These are phyloP conservation scores for Phytophthora melonis DNA, from an alignment of 352 stramenopile genomes.

Conservation along the genomic window DNA sequence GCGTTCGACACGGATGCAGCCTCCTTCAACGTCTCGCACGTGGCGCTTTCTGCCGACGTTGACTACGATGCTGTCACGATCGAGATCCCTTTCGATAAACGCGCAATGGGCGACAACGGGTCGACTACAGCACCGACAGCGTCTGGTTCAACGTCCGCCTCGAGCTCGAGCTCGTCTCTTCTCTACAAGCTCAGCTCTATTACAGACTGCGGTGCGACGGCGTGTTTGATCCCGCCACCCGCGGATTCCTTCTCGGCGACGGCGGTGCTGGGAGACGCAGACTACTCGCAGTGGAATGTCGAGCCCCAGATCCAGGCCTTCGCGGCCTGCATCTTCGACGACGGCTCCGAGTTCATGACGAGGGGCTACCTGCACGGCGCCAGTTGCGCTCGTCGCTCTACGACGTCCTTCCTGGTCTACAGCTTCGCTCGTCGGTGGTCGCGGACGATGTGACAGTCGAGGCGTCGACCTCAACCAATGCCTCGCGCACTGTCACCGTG, in stretches of 20 bases:
- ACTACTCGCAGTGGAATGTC: constrained; percentile 33
- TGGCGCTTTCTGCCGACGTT: constrained; percentile 40
- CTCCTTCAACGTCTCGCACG: constrained; percentile 42
- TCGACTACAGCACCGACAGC: constrained; percentile 8
- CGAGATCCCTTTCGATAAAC: constrained; percentile 47
- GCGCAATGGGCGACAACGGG: constrained; percentile 17
- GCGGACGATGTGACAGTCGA: constrained; percentile 43
- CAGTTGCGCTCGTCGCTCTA: constrained; percentile 33
- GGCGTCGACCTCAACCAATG: constrained; percentile 18
- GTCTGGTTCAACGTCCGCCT: constrained; percentile 16
- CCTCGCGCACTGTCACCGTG: constrained; percentile 31
- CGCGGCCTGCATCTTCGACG: constrained; percentile 40
- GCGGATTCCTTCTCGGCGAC: constrained; percentile 18
- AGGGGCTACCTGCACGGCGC: constrained; percentile 37
- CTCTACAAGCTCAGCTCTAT: constrained; percentile 25
- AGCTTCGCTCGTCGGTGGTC: constrained; percentile 52
- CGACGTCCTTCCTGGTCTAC: constrained; percentile 59
- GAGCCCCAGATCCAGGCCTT: constrained; percentile 54
- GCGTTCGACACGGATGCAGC: constrained; percentile 26
- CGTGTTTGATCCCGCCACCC: constrained; percentile 45
- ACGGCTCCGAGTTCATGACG: constrained; percentile 44
- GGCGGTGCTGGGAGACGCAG: constrained; percentile 18
- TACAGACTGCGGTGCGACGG: constrained; percentile 39
- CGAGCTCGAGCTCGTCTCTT: constrained; percentile 9
- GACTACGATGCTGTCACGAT: constrained; percentile 53